Evolutionary conservation across 257 asterid genomes (phyloP).

Genomic region (Verbascum thapsus): DNA sequence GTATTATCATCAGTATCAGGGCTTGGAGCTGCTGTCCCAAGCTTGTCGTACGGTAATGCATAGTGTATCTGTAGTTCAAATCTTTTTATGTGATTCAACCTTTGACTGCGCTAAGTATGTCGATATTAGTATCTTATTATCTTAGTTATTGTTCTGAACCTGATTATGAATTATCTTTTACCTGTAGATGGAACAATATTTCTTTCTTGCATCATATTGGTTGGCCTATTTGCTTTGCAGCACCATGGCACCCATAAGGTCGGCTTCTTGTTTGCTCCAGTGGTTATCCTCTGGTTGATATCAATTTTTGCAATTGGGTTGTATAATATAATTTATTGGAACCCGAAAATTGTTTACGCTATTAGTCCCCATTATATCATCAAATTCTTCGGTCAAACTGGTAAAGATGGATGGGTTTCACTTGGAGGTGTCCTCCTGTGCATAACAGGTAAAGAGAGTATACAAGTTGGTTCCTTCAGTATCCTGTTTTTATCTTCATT

Average conservation of each 20-base stretch:
- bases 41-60: conserved; percentile 46
- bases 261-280: conserved; percentile 89
- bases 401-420: conserved; percentile 90
- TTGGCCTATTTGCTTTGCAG: conserved; percentile 95
- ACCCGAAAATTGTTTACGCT: conserved; percentile 72
- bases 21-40: conserved; percentile 42
- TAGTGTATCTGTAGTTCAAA: conserved; percentile 25
- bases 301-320: conserved; percentile 71
- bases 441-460: conserved; percentile 72
- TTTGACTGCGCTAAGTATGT: not conserved
- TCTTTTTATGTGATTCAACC: conserved; percentile 6
- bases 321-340: conserved; percentile 73
- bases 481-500: no score
- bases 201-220: conserved; percentile 73
- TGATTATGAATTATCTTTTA: conserved; percentile 26
- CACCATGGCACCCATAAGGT: conserved; percentile 91
- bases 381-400: conserved; percentile 70
- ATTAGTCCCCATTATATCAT: conserved; percentile 84
- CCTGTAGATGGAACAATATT: conserved; percentile 57
- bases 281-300: conserved; percentile 83
- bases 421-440: conserved; percentile 92
- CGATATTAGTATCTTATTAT: not conserved
- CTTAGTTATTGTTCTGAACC: conserved; percentile 22
- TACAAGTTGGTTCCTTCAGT: no score
- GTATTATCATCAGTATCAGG: conserved; percentile 63